Conservation (phyloP, 768 basidiomycete species). For the Leccinellum rugosiceps region DNA sequence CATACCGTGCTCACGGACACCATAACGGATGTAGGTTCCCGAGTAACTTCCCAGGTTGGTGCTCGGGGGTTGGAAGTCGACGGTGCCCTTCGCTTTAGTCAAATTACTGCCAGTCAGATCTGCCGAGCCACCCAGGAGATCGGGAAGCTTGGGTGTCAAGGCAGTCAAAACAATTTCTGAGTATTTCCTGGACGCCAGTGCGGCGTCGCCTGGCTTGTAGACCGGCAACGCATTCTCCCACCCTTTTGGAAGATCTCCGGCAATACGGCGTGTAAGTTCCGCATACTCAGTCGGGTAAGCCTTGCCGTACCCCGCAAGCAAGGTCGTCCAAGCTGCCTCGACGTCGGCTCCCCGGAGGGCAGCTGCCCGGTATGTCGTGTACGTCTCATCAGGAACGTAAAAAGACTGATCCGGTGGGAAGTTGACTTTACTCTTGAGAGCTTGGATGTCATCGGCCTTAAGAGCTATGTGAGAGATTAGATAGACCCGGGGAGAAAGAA, state of each 20-base stretch:
- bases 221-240: slow-evolving; percentile 87
- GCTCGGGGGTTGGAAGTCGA: slow-evolving; percentile 90
- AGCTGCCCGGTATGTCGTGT: slow-evolving; percentile 62
- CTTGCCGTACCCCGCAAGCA: slow-evolving; percentile 65
- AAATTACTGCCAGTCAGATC: slow-evolving; percentile 92
- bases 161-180: slow-evolving; percentile 86
- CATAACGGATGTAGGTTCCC: slow-evolving; percentile 92
- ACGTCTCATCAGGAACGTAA: slow-evolving; percentile 70
- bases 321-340: slow-evolving; percentile 70
- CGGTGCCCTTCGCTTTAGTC: slow-evolving; percentile 78
- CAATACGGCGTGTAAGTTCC: slow-evolving; percentile 81
- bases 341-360: slow-evolving; percentile 71
- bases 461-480: slow-evolving; percentile 51
- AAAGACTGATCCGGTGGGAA: slow-evolving; percentile 79
- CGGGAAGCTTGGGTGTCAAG: slow-evolving; percentile 72
- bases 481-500: slow-evolving; percentile 1
- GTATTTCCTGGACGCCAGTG: slow-evolving; percentile 88
- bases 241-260: slow-evolving; percentile 75
- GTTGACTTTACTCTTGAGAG: slow-evolving; percentile 80
- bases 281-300: slow-evolving; percentile 83
- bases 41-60: slow-evolving; percentile 81
- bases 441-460: slow-evolving; percentile 85
- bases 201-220: slow-evolving; percentile 79
- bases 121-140: slow-evolving; percentile 85
- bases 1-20: slow-evolving; percentile 98